phyloP scores from a whole-genome alignment of 192 early-diverging fungal species.

The Phycomyces nitens region DNA sequence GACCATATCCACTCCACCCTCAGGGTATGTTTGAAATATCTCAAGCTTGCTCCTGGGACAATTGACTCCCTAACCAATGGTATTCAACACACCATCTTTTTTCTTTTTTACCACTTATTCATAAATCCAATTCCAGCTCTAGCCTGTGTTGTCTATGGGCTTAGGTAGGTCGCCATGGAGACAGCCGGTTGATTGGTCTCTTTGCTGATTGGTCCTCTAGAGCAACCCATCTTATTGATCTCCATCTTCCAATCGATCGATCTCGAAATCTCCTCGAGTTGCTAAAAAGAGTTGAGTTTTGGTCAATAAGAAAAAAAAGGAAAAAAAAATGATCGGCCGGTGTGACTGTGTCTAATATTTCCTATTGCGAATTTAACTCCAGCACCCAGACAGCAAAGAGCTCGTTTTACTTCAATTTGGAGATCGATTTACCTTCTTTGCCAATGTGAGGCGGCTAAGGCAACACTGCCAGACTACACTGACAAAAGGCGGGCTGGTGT shows the following conservation, averaged over 20 bases:
- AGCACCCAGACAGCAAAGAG: constrained; percentile 8
- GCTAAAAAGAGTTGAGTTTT: neutral
- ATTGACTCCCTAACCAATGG: constrained; percentile 15
- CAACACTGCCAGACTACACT: constrained; percentile 16
- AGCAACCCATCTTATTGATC: neutral
- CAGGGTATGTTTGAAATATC: constrained; percentile 18
- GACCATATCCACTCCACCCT: constrained; percentile 9
- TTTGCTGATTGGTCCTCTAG: no score
- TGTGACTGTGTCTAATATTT: neutral
- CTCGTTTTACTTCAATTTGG: constrained; percentile 22
- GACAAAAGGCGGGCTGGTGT: neutral
- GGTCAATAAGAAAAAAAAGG: neutral
- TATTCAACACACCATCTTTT: constrained; percentile 4
- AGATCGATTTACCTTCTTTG: constrained; percentile 28
- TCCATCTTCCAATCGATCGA: neutral
- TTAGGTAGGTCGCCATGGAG: constrained; percentile 30
- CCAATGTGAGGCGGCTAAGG: constrained; percentile 11
- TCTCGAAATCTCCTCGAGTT: constrained; percentile 7
- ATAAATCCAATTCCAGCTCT: constrained; percentile 15
- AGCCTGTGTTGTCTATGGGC: constrained; percentile 17
- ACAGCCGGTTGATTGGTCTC: no score
- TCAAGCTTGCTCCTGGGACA: constrained; percentile 4
- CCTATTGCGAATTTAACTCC: neutral
- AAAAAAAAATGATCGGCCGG: neutral
- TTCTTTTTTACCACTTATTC: neutral